Percentiles rank a stretch among this genome's conserved stretches.
Evolutionary conservation across 2,329 filamentous ascomycete genomes (phyloP).

Genomic region (Didymellaceae sp.): DNA sequence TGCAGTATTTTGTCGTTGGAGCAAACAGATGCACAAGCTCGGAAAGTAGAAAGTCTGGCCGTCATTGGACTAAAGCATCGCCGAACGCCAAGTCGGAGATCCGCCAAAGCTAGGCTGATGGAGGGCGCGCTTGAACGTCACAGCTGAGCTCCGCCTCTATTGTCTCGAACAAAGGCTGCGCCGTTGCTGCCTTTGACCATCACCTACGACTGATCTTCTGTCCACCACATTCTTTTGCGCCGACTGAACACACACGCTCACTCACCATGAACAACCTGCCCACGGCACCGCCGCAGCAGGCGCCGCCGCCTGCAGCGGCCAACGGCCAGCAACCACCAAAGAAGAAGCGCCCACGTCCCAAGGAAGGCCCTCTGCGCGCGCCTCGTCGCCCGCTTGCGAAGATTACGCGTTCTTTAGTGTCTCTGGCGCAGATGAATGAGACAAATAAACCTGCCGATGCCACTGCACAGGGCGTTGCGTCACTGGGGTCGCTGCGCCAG

Average conservation of each 20-base stretch:
- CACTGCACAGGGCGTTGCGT: slow-evolving; percentile 16
- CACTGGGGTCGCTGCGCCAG: slow-evolving; percentile 33
- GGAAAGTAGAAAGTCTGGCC: slow-evolving; percentile 2
- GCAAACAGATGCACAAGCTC: background rate
- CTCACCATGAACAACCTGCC: slow-evolving; percentile 29
- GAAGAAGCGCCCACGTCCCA: slow-evolving; percentile 42
- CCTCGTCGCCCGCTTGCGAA: slow-evolving; percentile 43
- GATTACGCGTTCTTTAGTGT: slow-evolving; percentile 41
- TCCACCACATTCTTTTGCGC: slow-evolving; percentile 10
- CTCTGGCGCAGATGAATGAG: slow-evolving; percentile 44
- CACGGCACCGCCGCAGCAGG: slow-evolving; percentile 25
- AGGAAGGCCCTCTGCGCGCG: slow-evolving; percentile 48
- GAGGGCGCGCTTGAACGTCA: slow-evolving; percentile 15
- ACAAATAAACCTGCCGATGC: slow-evolving; percentile 20
- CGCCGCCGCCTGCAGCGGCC: slow-evolving; percentile 30
- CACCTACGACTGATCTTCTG: slow-evolving; percentile 1
- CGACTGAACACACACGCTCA: slow-evolving; percentile 9
- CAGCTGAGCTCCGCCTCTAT: slow-evolving; percentile 10
- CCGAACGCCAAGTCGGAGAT: slow-evolving; percentile 10
- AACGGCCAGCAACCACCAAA: slow-evolving; percentile 44
- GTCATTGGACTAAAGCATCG: slow-evolving; percentile 5
- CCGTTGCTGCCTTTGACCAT: slow-evolving; percentile 6
- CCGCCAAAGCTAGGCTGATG: slow-evolving; percentile 9
- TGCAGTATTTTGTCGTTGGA: background rate
- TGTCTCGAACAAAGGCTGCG: slow-evolving; percentile 15